Percentiles rank a stretch among this genome's conserved stretches.
phyloP scores from a whole-genome alignment of 192 early-diverging fungal species.

The Geranomyces michiganensis region DNA sequence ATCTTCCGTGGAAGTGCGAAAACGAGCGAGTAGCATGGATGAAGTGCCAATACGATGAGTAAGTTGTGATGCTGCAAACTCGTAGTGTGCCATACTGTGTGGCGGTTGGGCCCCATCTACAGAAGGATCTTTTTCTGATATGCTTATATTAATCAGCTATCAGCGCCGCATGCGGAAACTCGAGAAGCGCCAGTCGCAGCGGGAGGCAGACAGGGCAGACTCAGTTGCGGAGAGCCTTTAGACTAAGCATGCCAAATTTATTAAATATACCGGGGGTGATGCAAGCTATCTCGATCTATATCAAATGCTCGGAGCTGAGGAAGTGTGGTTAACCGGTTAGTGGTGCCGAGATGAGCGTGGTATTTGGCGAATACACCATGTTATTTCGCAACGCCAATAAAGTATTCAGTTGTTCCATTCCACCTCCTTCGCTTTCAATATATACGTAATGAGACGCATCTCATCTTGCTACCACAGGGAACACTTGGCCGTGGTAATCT shows the following conservation, averaged over 20 bases:
- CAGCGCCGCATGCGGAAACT: constrained; percentile 37
- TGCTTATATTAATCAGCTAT: constrained; percentile 15
- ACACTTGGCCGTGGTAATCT: too few relatives aligned
- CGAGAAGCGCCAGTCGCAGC: constrained; percentile 25
- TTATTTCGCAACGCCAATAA: too few relatives aligned
- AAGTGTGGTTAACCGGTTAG: too few relatives aligned
- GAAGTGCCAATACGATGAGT: constrained; percentile 96
- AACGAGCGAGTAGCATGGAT: constrained; percentile 84
- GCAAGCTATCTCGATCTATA: too few relatives aligned
- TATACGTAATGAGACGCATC: too few relatives aligned
- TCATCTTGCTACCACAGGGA: too few relatives aligned
- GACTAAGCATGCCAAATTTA: not conserved
- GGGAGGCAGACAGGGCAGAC: constrained; percentile 9
- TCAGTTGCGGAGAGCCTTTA: not conserved
- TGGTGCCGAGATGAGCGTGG: too few relatives aligned
- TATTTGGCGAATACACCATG: too few relatives aligned
- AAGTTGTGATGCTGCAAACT: constrained; percentile 20
- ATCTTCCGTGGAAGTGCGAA: constrained; percentile 94
- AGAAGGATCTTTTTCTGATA: not conserved
- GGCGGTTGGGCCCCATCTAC: too few relatives aligned
- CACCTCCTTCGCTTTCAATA: too few relatives aligned
- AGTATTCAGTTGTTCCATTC: too few relatives aligned
- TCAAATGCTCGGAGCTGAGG: too few relatives aligned
- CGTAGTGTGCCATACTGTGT: not conserved
- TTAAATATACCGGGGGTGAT: constrained; percentile 7